These are phyloP conservation scores for Colletotrichum sp. DNA, from an alignment of 2,329 filamentous ascomycete species.

Conservation along the genomic window DNA sequence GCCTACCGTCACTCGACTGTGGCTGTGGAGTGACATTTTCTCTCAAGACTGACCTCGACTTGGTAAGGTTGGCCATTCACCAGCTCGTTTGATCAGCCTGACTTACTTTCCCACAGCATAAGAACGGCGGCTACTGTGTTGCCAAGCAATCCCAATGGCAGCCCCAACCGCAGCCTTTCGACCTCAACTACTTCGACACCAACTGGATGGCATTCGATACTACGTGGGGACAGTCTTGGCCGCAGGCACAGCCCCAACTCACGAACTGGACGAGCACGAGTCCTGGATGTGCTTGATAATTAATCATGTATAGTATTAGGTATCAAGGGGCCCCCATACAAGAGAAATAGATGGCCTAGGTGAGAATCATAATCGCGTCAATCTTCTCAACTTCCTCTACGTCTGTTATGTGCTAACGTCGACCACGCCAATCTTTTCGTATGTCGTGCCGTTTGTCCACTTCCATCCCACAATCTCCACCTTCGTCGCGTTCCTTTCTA, in stretches of 20 bases:
- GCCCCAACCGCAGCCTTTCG: not conserved
- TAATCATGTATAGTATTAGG: not conserved
- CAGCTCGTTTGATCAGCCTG: not conserved
- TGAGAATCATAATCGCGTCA: not conserved
- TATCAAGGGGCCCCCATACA: not conserved
- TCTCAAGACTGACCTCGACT: not conserved
- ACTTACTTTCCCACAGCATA: not conserved
- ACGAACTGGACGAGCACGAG: not conserved
- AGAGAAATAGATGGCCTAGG: not conserved
- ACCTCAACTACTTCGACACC: not conserved
- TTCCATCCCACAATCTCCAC: constrained; percentile 18
- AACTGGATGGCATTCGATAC: not conserved
- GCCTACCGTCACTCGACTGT: not conserved
- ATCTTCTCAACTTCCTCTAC: not conserved
- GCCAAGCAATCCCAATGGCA: not conserved
- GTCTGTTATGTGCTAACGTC: not conserved
- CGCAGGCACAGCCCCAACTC: not conserved
- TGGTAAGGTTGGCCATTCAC: not conserved
- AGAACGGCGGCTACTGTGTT: not conserved
- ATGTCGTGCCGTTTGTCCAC: constrained; percentile 21
- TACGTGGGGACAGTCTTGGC: not conserved
- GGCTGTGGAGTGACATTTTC: not conserved
- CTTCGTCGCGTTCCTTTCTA: not conserved
- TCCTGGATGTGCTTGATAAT: not conserved
- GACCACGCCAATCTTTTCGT: constrained; percentile 12